Evolutionary conservation across 257 asterid species (phyloP), one percentile per base, ranked within the genome.

Genomic region (Phtheirospermum japonicum): DNA sequence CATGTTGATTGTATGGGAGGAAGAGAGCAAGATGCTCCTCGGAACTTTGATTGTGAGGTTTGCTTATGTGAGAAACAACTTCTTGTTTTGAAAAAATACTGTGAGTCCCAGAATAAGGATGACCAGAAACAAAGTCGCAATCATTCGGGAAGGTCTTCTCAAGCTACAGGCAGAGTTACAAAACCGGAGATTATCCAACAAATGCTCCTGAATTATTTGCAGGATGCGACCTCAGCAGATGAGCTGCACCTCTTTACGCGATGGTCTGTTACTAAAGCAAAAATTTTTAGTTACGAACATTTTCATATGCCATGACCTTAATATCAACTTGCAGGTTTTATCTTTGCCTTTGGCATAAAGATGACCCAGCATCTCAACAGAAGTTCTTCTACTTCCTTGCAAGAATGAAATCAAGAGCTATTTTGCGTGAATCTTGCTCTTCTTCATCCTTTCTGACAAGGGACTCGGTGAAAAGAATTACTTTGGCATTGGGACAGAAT

Each of bases 291-390:
- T 75, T 64, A 32, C 64, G 48, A 39, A 68, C 62, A 10, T 61
- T 64, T 67, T 46, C 17, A 11, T 40, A 31, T 42, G 43, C 59
- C 68, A 43, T 69, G 63, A 67, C 53, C 33, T 49, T 69, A 26
- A 39, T 74, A 26, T 62, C 68, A 14, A 58, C 65, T 31, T 87
- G 84, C 86, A 93, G 99, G 99, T 93, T 89, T 79, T 85, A 93
- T 81, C 90, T 89, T 67, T 93, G 97, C 78, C 83, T 89, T 43
- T 93, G 99, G 99, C 83, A 82, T 75, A 93, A 93, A 76, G 96
- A 93, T 71, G 99, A 89, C 75, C 88, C 92, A 71, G 81, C 76
- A 75, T 75, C 92, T 65, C 86, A 76, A 46, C 82, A 85, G 58
- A 89, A 83, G 72, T 67, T 81, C 51, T 70, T 40, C 69, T 82